phyloP scores from a whole-genome alignment of 495 filamentous ascomycete species.

The Glonium stellatum region DNA sequence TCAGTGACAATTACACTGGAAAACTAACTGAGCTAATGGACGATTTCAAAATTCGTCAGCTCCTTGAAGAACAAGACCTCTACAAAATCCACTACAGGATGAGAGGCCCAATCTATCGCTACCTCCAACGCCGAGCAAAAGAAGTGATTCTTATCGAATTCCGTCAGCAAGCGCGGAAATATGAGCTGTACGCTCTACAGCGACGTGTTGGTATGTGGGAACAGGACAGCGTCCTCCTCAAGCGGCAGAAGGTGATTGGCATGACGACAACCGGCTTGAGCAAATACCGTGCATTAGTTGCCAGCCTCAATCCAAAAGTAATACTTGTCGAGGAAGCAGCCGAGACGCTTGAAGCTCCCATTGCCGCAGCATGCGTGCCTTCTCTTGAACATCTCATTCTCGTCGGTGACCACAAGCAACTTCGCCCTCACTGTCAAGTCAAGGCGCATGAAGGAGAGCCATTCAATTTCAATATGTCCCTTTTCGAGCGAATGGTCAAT shows the following conservation, averaged over 20 bases:
- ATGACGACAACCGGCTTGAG: conserved; percentile 81
- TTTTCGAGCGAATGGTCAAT: conserved; percentile 70
- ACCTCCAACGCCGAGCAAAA: conserved; percentile 45
- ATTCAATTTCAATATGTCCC: conserved; percentile 59
- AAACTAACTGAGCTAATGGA: conserved; percentile 9
- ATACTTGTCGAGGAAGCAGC: conserved; percentile 73
- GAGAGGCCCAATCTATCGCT: conserved; percentile 56
- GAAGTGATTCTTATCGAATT: conserved; percentile 40
- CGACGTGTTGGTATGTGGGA: conserved; percentile 53
- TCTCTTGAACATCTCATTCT: conserved; percentile 66
- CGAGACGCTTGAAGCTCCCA: conserved; percentile 60
- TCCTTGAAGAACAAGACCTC: conserved; percentile 42
- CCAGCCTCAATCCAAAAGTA: conserved; percentile 58
- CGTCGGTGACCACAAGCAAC: conserved; percentile 70
- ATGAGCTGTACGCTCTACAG: conserved; percentile 37
- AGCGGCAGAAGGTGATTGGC: conserved; percentile 55
- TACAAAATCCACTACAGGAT: conserved; percentile 47
- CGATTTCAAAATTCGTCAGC: conserved; percentile 32
- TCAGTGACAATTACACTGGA: conserved; percentile 48
- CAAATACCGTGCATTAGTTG: conserved; percentile 73
- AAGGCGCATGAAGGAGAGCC: conserved; percentile 48
- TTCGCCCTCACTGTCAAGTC: conserved; percentile 56
- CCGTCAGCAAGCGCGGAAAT: conserved; percentile 38
- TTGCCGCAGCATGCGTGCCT: conserved; percentile 58
- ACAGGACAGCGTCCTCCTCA: conserved; percentile 44